These are phyloP conservation scores for Grosmannia serpens DNA, from an alignment of 2,329 filamentous ascomycete genomes.

Conservation along the genomic window DNA sequence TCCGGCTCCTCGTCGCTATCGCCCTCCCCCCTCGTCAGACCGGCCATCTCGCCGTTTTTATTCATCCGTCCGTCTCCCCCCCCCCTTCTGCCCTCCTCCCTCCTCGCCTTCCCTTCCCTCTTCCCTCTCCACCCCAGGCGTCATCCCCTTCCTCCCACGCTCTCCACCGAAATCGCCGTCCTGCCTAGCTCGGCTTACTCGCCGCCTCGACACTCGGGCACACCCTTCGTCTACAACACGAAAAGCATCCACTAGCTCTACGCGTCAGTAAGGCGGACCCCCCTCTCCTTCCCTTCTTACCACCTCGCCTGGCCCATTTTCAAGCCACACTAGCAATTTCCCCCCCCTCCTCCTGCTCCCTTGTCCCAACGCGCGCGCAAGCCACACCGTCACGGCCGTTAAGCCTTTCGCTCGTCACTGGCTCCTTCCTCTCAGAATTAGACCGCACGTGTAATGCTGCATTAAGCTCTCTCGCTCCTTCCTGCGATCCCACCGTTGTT, in stretches of 20 bases:
- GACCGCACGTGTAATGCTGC: slow-evolving; percentile 1
- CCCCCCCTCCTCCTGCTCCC: neutral
- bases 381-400: neutral
- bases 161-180: too few relatives aligned
- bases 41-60: neutral
- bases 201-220: too few relatives aligned
- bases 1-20: neutral
- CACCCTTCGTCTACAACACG: neutral
- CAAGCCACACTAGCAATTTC: slow-evolving; percentile 2
- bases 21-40: neutral
- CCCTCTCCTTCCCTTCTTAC: neutral
- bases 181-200: too few relatives aligned
- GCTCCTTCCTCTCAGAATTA: neutral
- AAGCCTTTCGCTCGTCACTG: neutral
- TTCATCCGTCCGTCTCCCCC: neutral
- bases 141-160: too few relatives aligned
- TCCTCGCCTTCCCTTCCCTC: neutral
- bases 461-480: slow-evolving; percentile 8
- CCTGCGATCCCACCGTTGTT: slow-evolving; percentile 9
- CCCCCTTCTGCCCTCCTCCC: too few relatives aligned
- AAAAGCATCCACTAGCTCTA: too few relatives aligned
- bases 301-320: neutral
- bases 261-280: too few relatives aligned
- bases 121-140: neutral
- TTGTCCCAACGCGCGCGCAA: neutral